Percentiles rank a stretch among this genome's conserved stretches.
Conservation (phyloP, 31 red algal genomes). For the Pterothamnion heteromorphum region DNA sequence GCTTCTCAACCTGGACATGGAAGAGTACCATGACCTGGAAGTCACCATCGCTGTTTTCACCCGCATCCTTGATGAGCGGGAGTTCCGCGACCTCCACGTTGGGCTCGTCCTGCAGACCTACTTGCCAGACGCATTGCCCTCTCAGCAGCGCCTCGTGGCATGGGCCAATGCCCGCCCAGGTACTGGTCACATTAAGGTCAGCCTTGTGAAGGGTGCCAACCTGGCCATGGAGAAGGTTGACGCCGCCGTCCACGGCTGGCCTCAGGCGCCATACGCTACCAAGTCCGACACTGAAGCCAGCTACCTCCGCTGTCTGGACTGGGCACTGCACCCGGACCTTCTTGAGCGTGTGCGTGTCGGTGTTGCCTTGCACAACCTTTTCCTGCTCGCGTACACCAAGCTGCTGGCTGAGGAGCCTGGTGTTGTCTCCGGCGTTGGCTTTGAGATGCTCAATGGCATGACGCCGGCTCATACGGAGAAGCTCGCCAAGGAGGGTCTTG, state of each 20-base stretch:
- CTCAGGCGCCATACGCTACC: conserved; percentile 48
- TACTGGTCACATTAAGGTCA: conserved; percentile 51
- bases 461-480: conserved; percentile 51
- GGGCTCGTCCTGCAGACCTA: conserved; percentile 65
- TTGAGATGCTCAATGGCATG: conserved; percentile 69
- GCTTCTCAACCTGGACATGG: conserved; percentile 67
- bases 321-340: conserved; percentile 48
- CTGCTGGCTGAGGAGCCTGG: conserved; percentile 49
- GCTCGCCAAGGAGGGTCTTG: conserved; percentile 39
- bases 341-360: conserved; percentile 52
- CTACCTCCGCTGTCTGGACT: conserved; percentile 64
- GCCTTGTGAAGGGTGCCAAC: conserved; percentile 65
- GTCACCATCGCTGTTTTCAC: conserved; percentile 57
- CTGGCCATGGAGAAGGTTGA: conserved; percentile 65
- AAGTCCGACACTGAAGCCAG: conserved; percentile 64
- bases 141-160: conserved; percentile 46
- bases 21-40: conserved; percentile 68
- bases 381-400: conserved; percentile 52
- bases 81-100: conserved; percentile 52
- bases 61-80: conserved; percentile 35
- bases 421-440: conserved; percentile 42
- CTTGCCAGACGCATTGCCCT: conserved; percentile 55
- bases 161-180: conserved; percentile 55
- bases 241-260: conserved; percentile 58
- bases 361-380: conserved; percentile 63